Conservation (phyloP, 495 filamentous ascomycete species). For the Lasiosphaeriaceae sp. region DNA sequence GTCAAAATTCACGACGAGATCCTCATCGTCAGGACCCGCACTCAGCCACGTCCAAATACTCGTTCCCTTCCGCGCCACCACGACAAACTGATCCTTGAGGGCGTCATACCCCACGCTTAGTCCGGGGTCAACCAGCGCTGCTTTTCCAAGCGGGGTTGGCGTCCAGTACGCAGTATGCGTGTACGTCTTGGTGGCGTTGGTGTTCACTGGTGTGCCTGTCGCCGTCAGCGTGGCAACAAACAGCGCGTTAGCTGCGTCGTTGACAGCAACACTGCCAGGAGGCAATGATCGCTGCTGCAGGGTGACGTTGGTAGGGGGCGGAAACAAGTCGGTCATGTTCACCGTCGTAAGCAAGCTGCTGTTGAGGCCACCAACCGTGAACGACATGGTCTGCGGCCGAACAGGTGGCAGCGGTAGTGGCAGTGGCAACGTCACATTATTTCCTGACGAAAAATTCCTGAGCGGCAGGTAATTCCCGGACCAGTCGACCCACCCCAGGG, state of each 20-base stretch:
- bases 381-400: slow-evolving; percentile 24
- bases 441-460: not conserved
- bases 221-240: slow-evolving; percentile 55
- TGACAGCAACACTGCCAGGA: slow-evolving; percentile 21
- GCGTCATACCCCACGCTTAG: slow-evolving; percentile 43
- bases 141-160: slow-evolving; percentile 48
- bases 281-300: slow-evolving; percentile 10
- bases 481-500: slow-evolving; percentile 28
- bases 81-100: slow-evolving; percentile 43
- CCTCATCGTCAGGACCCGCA: slow-evolving; percentile 36
- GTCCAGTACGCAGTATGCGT: slow-evolving; percentile 57
- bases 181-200: slow-evolving; percentile 43
- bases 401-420: not conserved
- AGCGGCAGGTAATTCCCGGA: slow-evolving; percentile 13
- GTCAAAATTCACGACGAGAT: slow-evolving; percentile 56
- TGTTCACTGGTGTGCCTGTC: slow-evolving; percentile 52
- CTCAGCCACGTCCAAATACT: slow-evolving; percentile 68
- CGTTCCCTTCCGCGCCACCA: slow-evolving; percentile 53
- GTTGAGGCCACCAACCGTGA: slow-evolving; percentile 59
- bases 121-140: slow-evolving; percentile 53
- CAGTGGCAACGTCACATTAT: not conserved
- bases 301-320: not conserved
- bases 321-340: slow-evolving; percentile 26
- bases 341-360: slow-evolving; percentile 50
- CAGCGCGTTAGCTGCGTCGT: slow-evolving; percentile 45